Base-by-base conservation (phyloP, 2,329 filamentous ascomycete genomes). In the Paracamarosporium sp. region DNA sequence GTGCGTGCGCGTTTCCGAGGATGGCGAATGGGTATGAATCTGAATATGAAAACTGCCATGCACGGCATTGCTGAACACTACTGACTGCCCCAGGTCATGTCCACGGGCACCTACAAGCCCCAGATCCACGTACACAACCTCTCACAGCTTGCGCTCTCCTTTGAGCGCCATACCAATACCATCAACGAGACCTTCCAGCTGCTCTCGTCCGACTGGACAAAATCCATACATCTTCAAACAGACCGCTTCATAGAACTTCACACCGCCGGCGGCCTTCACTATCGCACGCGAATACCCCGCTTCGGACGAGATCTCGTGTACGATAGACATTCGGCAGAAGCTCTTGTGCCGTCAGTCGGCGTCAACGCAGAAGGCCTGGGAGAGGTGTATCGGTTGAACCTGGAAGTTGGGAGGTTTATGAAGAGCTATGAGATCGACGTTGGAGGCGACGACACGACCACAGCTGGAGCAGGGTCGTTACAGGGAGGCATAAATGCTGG, bases 11-110 rank as follows among this genome's bases (percentile, higher is more conserved):
- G 87, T 95, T 62, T 97, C 92, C 68, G 93, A 97, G 57, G 95
- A 99, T 85, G 94, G 94, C 47, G 90, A 98, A 74, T 99, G 95
- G 93, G 88, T n/a, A n/a, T n/a, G n/a, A n/a, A n/a, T n/a, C n/a
- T n/a, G n/a, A n/a, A n/a, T n/a, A n/a, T n/a, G n/a, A n/a, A n/a
- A n/a, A n/a, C n/a, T n/a, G n/a, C n/a, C n/a, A n/a, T n/a, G n/a
- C n/a, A n/a, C n/a, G n/a, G n/a, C n/a, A n/a, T n/a, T n/a, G 3
- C 27, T n/a, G 28, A 8, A n/a, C 20, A 36, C 12, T 5, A 20
- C 48, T 48, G 40, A 57, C 15, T 17, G 15, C 4, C 22, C 7
- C 50, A 57, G n/a, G n/a, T 51, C 46, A 55, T 59, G 41, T 50
- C 35, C 36, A 38, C 59, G 85, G 85, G 86, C 64, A 88, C 86